Base-by-base conservation (phyloP, 257 asterid species). In the Plantago elongata region DNA sequence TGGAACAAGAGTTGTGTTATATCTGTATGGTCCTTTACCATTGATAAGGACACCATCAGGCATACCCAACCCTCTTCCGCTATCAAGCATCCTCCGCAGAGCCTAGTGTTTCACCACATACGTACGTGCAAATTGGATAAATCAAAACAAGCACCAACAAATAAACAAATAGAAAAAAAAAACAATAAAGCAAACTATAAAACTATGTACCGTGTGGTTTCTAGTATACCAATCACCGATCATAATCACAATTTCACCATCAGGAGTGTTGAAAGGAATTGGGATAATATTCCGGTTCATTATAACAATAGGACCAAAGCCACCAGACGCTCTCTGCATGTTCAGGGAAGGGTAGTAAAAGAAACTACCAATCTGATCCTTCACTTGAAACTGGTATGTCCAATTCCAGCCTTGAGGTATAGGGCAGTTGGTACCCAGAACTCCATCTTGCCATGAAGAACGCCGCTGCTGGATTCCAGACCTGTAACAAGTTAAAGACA, bases 361-460 rank as follows among this genome's bases (percentile, higher is more conserved):
- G 76, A 87, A 87, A 72, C 96, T 85, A 22, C 99, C 99, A 40
- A 93, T 89, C 69, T 93, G 99, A 68, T 93, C 99, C 87, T 93
- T 93, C 67, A 72, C 99, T 72, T 93, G 99, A 77, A 93, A 93
- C 78, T 93, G 90, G 54, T 89, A 93, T 17, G 95, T 89, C 96
- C 96, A 89, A 73, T 85, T 90, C 95, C 90, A 81, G 5, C 64
- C 74, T 1, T 91, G 69, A 45, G 84, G 95, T 63, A 93, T 87
- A 7, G 99, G 96, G 56, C 99, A 93, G 62, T 85, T 89, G 49
- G 99, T 93, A 43, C 97, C 99, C n/a, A 79, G 62, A 65, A 89
- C 95, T 11, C 99, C 97, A 27, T 87, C 99, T 74, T 93, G 96
- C 97, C 97, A 89, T 7, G 96, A 82, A 12, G 92, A 42, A 3